Percentiles rank a stretch among this genome's conserved stretches.
These are phyloP conservation scores for Monosporascus sp. DNA, from an alignment of 2,329 filamentous ascomycete genomes.

Conservation along the genomic window DNA sequence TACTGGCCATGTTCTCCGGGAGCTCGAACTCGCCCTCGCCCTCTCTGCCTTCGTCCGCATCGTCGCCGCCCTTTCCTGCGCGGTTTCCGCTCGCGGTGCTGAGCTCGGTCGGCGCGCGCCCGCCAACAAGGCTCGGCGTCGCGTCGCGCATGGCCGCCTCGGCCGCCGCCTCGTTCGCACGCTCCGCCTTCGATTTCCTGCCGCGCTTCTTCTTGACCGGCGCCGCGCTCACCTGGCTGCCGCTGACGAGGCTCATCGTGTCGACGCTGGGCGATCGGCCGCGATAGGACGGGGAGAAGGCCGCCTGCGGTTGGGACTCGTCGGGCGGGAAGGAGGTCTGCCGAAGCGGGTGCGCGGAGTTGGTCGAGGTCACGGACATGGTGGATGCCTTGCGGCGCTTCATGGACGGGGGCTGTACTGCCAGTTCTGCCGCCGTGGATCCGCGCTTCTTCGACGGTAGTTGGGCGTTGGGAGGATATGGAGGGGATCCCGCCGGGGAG, in stretches of 20 bases:
- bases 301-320: constrained; percentile 26
- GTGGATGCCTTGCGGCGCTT: constrained; percentile 70
- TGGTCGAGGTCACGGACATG: constrained; percentile 47
- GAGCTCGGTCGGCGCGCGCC: constrained; percentile 39
- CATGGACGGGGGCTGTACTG: constrained; percentile 40
- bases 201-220: constrained; percentile 54
- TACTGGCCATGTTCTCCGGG: constrained; percentile 39
- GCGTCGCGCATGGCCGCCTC: constrained; percentile 33
- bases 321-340: constrained; percentile 78
- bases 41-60: constrained; percentile 47
- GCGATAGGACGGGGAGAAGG: constrained; percentile 46
- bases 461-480: constrained; percentile 44
- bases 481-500: constrained; percentile 51
- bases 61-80: constrained; percentile 43
- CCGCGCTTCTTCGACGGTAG: constrained; percentile 59
- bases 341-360: constrained; percentile 63
- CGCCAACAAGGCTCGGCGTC: constrained; percentile 37
- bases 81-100: constrained; percentile 35
- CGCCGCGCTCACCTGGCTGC: constrained; percentile 49
- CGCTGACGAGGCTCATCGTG: constrained; percentile 53
- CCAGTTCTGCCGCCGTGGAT: constrained; percentile 48
- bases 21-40: constrained; percentile 53
- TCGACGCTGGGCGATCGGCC: constrained; percentile 61
- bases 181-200: constrained; percentile 54
- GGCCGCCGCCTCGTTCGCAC: constrained; percentile 43